Conservation (phyloP, 2,329 filamentous ascomycete species). For the Blastomyces emzantsi region DNA sequence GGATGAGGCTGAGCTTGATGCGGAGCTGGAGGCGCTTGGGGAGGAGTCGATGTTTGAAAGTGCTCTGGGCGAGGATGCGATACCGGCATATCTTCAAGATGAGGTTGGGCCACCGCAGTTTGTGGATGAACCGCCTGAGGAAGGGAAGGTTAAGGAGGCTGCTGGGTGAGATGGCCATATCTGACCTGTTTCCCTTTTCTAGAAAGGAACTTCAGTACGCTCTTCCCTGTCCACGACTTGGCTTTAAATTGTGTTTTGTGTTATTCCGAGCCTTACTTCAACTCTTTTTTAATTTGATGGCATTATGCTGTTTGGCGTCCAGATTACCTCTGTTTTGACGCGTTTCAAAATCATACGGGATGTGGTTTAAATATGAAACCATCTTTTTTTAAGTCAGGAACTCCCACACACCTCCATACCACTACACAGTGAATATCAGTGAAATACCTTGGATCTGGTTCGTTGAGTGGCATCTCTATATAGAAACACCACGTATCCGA, state of each 20-base stretch:
- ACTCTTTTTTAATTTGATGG: neutral
- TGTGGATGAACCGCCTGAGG: constrained; percentile 79
- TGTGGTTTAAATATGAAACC: neutral
- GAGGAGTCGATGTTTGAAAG: constrained; percentile 87
- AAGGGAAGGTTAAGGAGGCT: constrained; percentile 71
- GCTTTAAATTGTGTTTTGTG: neutral
- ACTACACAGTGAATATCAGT: neutral
- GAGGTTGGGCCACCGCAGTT: constrained; percentile 76
- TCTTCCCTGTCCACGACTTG: neutral
- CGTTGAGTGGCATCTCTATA: neutral
- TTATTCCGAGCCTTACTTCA: neutral
- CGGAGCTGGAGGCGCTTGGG: constrained; percentile 87
- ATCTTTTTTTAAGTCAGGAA: neutral
- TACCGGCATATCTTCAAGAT: constrained; percentile 84
- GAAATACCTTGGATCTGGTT: neutral
- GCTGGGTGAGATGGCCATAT: constrained; percentile 40
- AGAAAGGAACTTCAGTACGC: neutral
- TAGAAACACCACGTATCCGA: neutral
- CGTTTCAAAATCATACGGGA: neutral
- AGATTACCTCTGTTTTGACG: neutral
- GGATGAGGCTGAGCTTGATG: constrained; percentile 91
- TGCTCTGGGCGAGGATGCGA: constrained; percentile 49
- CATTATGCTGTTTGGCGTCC: neutral
- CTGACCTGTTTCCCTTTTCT: neutral
- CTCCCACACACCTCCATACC: no score